Evolutionary conservation across 306 rosid species (phyloP), one percentile per base, ranked within the genome.

Genomic region (Prinsepia uniflora): DNA sequence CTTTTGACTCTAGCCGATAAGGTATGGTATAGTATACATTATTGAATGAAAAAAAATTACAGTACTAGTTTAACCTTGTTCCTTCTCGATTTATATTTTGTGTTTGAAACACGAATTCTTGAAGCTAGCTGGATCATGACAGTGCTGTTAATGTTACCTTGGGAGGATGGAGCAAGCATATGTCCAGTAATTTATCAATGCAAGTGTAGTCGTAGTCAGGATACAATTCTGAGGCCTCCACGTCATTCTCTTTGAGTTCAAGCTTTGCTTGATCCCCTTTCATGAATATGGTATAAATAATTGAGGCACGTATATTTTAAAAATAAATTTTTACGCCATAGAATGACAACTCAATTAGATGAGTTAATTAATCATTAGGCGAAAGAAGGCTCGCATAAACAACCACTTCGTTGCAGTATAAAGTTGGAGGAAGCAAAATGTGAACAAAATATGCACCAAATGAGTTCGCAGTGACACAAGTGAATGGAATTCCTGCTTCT

Each of bases 361-460:
- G n/a, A n/a, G n/a, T n/a, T n/a, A n/a, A n/a, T n/a, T n/a, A n/a
- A n/a, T n/a, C n/a, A n/a, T n/a, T n/a, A n/a, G n/a, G n/a, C n/a
- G n/a, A n/a, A n/a, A n/a, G n/a, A n/a, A n/a, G n/a, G n/a, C n/a
- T 76, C 3, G 84, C 86, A 81, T 73, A 79, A 57, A 85, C 68
- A 44, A 22, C 53, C n/a, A 81, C 68, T 9, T 79, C 62, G 0
- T 76, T 72, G n/a, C 10, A 41, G 3, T 69, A 39, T 9, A 76
- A 69, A 47, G 15, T 73, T 0, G 89, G 89, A 71, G 57, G 84
- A 10, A 81, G 79, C 74, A 81, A 66, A 56, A 66, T 63, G 65
- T 63, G 53, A 6, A 81, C 62, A 59, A 79, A 81, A 62, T 85
- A 79, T 0, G 84, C 78, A 36, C 81, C 82, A 8, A 81, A 79